phyloP scores from a whole-genome alignment of 2,329 filamentous ascomycete genomes.

The Ascochyta clinopodiicola region DNA sequence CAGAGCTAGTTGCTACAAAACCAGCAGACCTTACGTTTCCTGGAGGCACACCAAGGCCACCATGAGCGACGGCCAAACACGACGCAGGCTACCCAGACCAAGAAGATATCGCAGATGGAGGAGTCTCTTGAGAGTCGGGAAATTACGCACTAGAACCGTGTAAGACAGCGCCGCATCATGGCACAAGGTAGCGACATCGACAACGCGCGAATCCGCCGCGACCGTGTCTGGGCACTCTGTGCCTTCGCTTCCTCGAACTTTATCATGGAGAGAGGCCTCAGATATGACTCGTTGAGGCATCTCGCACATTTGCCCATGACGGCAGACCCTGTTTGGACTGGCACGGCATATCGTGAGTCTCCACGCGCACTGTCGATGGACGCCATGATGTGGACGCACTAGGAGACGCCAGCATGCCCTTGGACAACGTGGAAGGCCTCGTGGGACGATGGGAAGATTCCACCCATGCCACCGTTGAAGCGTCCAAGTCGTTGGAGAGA shows the following conservation, averaged over 20 bases:
- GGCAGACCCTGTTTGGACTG: background rate
- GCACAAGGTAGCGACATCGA: background rate
- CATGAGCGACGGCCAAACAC: background rate
- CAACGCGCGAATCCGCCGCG: background rate
- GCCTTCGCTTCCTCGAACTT: background rate
- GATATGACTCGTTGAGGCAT: background rate
- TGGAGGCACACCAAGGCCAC: background rate
- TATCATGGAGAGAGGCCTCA: background rate
- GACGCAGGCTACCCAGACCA: background rate
- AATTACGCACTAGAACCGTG: background rate
- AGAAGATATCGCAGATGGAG: background rate
- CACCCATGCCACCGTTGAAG: background rate
- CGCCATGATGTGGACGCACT: background rate
- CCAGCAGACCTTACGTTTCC: background rate
- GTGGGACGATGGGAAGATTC: background rate
- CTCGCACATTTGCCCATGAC: background rate
- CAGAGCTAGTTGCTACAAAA: slow-evolving; percentile 10
- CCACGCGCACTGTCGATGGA: background rate
- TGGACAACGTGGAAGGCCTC: slow-evolving; percentile 3
- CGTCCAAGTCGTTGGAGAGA: background rate
- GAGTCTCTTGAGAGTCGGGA: background rate
- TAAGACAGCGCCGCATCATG: background rate
- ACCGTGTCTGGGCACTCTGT: background rate
- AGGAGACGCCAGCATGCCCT: background rate
- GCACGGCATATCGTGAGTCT: background rate